These are phyloP conservation scores for Blastomyces parvus DNA, from an alignment of 2,329 filamentous ascomycete genomes.

Conservation along the genomic window DNA sequence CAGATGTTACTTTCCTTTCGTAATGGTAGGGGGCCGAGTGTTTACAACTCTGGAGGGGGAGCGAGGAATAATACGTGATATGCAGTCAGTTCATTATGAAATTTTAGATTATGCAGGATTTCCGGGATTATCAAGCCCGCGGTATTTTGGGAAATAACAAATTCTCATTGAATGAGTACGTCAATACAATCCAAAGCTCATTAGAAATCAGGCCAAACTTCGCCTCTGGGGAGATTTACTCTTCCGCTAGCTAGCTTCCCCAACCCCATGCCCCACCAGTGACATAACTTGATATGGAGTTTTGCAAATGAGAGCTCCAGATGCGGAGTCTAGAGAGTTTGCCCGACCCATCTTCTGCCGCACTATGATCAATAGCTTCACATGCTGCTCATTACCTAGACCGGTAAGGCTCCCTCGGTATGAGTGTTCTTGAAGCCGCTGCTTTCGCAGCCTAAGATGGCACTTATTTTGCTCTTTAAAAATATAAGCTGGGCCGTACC, in stretches of 20 bases:
- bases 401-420: background rate
- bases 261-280: background rate
- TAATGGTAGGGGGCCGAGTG: background rate
- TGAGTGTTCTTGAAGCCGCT: background rate
- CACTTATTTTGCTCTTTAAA: background rate
- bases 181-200: background rate
- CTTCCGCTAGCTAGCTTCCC: background rate
- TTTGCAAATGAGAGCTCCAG: background rate
- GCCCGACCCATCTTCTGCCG: background rate
- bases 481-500: background rate
- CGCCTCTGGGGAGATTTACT: too few species aligned
- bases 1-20: background rate
- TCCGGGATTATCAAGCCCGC: background rate
- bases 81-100: background rate
- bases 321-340: background rate
- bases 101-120: background rate
- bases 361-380: background rate
- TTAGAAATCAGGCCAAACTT: background rate
- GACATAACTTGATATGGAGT: background rate
- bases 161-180: background rate
- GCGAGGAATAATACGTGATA: background rate
- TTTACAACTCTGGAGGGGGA: background rate
- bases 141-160: background rate
- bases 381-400: constrained; percentile 1
- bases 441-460: too few species aligned